These are phyloP conservation scores for Apiospora aurea DNA, from an alignment of 2,329 filamentous ascomycete species.

Conservation along the genomic window DNA sequence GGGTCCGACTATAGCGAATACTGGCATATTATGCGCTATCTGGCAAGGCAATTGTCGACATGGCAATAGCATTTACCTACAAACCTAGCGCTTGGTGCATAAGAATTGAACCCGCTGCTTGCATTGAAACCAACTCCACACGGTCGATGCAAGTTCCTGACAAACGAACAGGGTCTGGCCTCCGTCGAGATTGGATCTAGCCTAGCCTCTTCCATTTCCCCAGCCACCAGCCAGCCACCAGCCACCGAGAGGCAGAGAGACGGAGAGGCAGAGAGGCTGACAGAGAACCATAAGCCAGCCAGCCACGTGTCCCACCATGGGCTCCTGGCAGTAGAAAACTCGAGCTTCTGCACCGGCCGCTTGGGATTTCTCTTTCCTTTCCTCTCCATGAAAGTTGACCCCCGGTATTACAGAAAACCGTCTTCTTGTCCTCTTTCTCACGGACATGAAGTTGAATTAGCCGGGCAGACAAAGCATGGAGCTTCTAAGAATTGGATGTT, in stretches of 20 bases:
- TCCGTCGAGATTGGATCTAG: background rate
- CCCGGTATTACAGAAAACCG: conserved; percentile 62
- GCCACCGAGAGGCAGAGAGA: background rate
- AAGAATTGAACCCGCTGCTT: background rate
- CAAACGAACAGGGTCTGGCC: background rate
- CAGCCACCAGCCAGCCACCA: conserved; percentile 1
- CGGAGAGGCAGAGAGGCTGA: too few species aligned
- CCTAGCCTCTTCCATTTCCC: background rate
- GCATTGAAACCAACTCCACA: conserved; percentile 2
- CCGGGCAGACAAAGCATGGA: conserved; percentile 64
- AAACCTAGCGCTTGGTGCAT: background rate
- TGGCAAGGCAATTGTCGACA: background rate
- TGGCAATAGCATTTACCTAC: background rate
- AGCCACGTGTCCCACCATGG: background rate
- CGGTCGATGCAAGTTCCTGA: conserved; percentile 3
- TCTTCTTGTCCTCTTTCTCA: conserved; percentile 53
- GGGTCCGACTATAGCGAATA: background rate
- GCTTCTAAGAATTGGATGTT: conserved; percentile 72
- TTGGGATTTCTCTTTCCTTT: conserved; percentile 36
- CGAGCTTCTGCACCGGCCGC: conserved; percentile 32
- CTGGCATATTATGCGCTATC: background rate
- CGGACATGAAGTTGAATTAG: conserved; percentile 63
- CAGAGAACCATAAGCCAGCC: background rate
- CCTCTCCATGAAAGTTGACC: conserved; percentile 59
- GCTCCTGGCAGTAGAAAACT: background rate